Evolutionary conservation across 495 filamentous ascomycete species (phyloP).

Genomic region (Rostrohypoxylon terebratum): DNA sequence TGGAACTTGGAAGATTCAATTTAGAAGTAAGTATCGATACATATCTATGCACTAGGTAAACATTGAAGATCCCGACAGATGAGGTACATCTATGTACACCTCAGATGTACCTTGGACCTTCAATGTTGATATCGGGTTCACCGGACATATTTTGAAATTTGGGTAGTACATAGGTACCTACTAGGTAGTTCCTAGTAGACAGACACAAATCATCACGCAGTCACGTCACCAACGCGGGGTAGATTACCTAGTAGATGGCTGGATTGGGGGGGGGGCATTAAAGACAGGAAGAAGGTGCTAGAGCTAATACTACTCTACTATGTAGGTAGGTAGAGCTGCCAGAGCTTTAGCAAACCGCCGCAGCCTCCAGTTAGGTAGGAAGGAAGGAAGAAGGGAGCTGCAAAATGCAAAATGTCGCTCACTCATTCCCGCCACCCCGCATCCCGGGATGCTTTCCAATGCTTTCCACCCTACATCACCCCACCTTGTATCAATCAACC

Average conservation of each 20-base stretch:
- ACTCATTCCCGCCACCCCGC: slow-evolving; percentile 33
- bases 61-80: not conserved
- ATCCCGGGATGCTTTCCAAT: slow-evolving; percentile 19
- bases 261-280: not conserved
- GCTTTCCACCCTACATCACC: slow-evolving; percentile 12
- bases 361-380: too few species aligned
- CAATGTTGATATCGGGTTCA: not conserved
- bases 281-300: too few species aligned
- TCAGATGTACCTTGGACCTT: not conserved
- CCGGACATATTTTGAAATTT: too few species aligned
- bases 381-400: slow-evolving; percentile 13
- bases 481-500: slow-evolving; percentile 2
- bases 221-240: slow-evolving; percentile 49
- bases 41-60: not conserved
- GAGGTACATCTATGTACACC: not conserved
- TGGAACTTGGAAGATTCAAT: not conserved
- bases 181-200: not conserved
- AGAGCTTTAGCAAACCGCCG: not conserved
- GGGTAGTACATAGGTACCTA: too few species aligned
- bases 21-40: not conserved
- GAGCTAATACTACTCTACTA: too few species aligned
- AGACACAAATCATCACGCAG: slow-evolving; percentile 42
- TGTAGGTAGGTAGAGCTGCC: too few species aligned
- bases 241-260: slow-evolving; percentile 10
- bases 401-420: slow-evolving; percentile 41